These are phyloP conservation scores for Penicillium dipodomyicola DNA, from an alignment of 495 filamentous ascomycete genomes.

Conservation along the genomic window DNA sequence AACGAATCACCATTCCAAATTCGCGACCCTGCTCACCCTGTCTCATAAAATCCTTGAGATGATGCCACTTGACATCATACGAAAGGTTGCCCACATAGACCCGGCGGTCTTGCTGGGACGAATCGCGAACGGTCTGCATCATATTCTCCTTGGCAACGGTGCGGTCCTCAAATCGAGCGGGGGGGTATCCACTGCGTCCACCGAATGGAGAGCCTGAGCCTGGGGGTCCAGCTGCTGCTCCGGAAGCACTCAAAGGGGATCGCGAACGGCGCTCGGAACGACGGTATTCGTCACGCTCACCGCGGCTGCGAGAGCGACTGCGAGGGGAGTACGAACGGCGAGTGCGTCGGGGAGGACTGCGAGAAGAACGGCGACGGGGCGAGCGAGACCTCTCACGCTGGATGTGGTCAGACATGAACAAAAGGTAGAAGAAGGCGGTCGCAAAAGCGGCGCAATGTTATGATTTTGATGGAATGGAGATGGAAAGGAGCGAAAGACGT, in stretches of 20 bases:
- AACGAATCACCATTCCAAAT: constrained; percentile 20
- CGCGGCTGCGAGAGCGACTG: constrained; percentile 84
- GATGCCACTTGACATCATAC: constrained; percentile 99
- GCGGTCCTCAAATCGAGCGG: constrained; percentile 81
- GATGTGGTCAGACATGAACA: constrained; percentile 39
- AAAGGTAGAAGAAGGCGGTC: constrained; percentile 30
- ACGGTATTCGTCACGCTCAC: constrained; percentile 66
- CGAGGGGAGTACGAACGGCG: constrained; percentile 92
- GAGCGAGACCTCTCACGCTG: constrained; percentile 96
- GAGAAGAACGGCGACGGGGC: constrained; percentile 76
- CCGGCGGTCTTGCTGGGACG: constrained; percentile 95
- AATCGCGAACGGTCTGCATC: constrained; percentile 90
- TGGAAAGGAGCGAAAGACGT: constrained; percentile 9
- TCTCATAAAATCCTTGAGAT: constrained; percentile 99
- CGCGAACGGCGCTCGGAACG: constrained; percentile 75
- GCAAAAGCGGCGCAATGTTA: constrained; percentile 13
- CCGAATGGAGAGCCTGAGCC: constrained; percentile 51
- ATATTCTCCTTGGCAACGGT: constrained; percentile 84
- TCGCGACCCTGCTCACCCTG: constrained; percentile 70
- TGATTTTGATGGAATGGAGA: constrained; percentile 10
- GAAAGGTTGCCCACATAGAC: constrained; percentile 99
- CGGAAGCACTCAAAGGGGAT: constrained; percentile 79
- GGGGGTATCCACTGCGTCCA: constrained; percentile 56
- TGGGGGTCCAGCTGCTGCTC: constrained; percentile 64
- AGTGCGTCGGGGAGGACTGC: constrained; percentile 67